A percentile compares a stretch with the other conserved stretches of the same genome.
These are phyloP conservation scores for Tetrapisispora taiwanensis DNA, from an alignment of 805 yeast species.

Conservation along the genomic window DNA sequence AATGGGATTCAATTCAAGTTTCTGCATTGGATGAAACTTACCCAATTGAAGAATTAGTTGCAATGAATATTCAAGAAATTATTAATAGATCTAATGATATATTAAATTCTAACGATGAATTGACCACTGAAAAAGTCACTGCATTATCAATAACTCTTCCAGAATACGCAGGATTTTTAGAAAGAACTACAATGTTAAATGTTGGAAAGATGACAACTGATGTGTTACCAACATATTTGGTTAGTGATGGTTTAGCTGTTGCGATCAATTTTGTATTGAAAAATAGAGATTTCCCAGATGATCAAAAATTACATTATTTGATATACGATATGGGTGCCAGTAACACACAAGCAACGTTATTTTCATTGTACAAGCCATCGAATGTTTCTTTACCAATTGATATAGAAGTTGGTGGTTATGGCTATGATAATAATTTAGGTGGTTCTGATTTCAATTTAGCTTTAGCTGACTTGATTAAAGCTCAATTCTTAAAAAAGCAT, in stretches of 20 bases:
- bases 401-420: constrained; percentile 65
- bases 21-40: constrained; percentile 38
- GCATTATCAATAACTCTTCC: constrained; percentile 76
- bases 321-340: constrained; percentile 92
- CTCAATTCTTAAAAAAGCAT: constrained; percentile 44
- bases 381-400: constrained; percentile 33
- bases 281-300: constrained; percentile 16
- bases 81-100: constrained; percentile 52
- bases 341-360: constrained; percentile 75
- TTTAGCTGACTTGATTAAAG: constrained; percentile 49
- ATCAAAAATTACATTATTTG: constrained; percentile 45
- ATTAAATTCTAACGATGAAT: constrained; percentile 44
- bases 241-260: constrained; percentile 88
- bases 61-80: constrained; percentile 68
- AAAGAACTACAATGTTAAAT: constrained; percentile 63
- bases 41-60: constrained; percentile 69
- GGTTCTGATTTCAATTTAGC: constrained; percentile 66
- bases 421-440: constrained; percentile 57
- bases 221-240: constrained; percentile 47
- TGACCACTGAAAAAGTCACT: constrained; percentile 34
- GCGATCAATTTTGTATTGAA: constrained; percentile 65
- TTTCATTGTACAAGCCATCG: constrained; percentile 43
- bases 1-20: constrained; percentile 51
- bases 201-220: constrained; percentile 56
- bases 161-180: constrained; percentile 50